Base-by-base conservation (phyloP, 352 stramenopile species). In the Globisporangium middletonii region DNA sequence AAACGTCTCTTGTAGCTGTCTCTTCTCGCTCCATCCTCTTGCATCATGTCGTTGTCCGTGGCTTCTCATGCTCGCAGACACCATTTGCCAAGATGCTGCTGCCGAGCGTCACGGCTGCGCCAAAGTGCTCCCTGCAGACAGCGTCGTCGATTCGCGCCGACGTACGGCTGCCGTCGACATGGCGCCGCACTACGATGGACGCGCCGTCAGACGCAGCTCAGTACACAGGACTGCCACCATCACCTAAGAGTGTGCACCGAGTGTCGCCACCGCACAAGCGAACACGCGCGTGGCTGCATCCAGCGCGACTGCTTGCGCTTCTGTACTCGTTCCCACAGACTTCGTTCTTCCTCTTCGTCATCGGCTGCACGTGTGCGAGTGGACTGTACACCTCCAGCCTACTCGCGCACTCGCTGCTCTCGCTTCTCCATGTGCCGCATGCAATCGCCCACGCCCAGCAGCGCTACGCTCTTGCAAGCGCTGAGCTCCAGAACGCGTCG, bases 271-370 rank as follows among this genome's bases (percentile, higher is more conserved):
- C 33, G 12, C 33, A 38, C 33, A 38, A 38, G 33, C 33, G 33
- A 38, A 9, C 30, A 16, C 47, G 19, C 11, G 45, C 46, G 42
- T 30, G 18, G 9, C 47, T 37, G 19, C 46, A 42, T n/a, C 45
- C 16, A 23, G 2, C 23, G 27, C 15, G 38, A 30, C 26, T 55
- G 45, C 6, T 60, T 44, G 6, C 26, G 28, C 77, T 63, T 71
- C 46, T 83, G 27, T 69, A 61, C 55, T 69, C 64, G 44, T 80
- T 78, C 45, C 77, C 79, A 26, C 73, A 79, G 0, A 43, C 83
- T 7, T 68, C 68, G 49, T 88, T 86, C 59, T 43, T 79, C n/a
- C n/a, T 87, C 18, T 57, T 86, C 15, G 73, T 80, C 37, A 43
- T 85, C 23, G 16, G 65, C 23, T 79, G 68, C 49, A 73, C 65